Base-by-base conservation (phyloP, 2,329 filamentous ascomycete species). In the Annulohypoxylon truncatum region DNA sequence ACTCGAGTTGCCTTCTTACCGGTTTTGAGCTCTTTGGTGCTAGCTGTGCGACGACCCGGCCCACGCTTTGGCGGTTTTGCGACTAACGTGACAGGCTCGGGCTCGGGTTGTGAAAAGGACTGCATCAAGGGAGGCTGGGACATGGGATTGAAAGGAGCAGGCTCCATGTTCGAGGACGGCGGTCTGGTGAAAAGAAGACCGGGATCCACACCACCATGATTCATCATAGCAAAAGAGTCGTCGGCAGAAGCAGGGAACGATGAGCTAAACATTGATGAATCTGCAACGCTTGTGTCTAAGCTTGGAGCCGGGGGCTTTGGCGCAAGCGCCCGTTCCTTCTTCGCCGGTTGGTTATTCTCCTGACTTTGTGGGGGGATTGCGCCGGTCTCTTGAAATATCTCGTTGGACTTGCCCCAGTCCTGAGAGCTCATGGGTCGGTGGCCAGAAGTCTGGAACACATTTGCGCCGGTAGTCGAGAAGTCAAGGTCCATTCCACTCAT, bases 401-500 rank as follows among this genome's bases (percentile, higher is more conserved):
- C 85, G 61, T 83, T 83, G 18, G 83, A 79, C 67, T 82, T 82
- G 50, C 82, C 82, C 87, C 87, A 89, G 74, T 89, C 87, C 56
- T 86, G 81, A 0, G 86, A 85, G 42, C 79, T 83, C 65, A 83
- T 82, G 26, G 82, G 77, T 42, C 83, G 82, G 40, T 87, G 80
- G 22, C 72, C 79, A 1, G 79, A 71, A 18, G 76, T 73, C 58
- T 80, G 80, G 69, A 87, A 86, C 31, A 85, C 76, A 56, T 80
- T 79, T 18, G 79, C 73, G 18, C 78, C 79, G 18, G 82, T 77
- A 15, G 79, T 76, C 48, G 79, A 77, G 64, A 89, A 89, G 71
- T 89, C 87, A 56, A 90, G 77, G 61, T 89, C 87, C 85, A 90
- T 88, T 22, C 79, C 82, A 40, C 75, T 76, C 82, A 89, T 85